phyloP scores from a whole-genome alignment of 2,329 filamentous ascomycete genomes.

The Sclerotinia subarctica region DNA sequence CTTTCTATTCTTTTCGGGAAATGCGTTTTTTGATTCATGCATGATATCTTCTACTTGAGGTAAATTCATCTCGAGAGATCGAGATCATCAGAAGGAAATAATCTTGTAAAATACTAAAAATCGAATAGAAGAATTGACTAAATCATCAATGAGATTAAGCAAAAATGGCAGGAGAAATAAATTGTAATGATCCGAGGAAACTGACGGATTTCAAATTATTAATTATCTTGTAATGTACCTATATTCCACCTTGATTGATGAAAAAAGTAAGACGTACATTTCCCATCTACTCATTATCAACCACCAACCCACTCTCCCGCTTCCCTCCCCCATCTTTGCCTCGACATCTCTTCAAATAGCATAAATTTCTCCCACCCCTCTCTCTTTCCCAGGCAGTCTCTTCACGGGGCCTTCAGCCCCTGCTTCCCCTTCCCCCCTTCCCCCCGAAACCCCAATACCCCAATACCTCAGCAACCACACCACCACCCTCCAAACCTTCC shows the following conservation, averaged over 20 bases:
- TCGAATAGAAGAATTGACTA: neutral
- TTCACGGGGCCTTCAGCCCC: slow-evolving; percentile 20
- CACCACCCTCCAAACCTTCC: slow-evolving; percentile 21
- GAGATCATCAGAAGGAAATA: neutral
- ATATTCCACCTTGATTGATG: slow-evolving; percentile 25
- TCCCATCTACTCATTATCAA: neutral
- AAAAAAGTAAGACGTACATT: slow-evolving; percentile 14
- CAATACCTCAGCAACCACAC: slow-evolving; percentile 11
- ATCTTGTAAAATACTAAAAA: neutral
- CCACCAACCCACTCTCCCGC: neutral
- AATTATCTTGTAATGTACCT: slow-evolving; percentile 27
- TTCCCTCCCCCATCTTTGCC: neutral
- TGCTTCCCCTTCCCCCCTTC: slow-evolving; percentile 10
- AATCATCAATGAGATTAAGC: neutral
- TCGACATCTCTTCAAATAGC: neutral
- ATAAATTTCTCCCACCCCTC: neutral
- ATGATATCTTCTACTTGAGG: too few relatives aligned
- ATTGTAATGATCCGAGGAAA: slow-evolving; percentile 16
- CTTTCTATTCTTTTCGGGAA: neutral
- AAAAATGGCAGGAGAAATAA: slow-evolving; percentile 20
- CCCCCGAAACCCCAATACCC: neutral
- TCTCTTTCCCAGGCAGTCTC: slow-evolving; percentile 17
- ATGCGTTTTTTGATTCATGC: neutral
- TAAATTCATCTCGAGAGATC: neutral
- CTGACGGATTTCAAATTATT: slow-evolving; percentile 24